Percentiles rank a stretch among this genome's conserved stretches.
Conservation (phyloP, 352 stramenopile species). For the Elongisporangium anandrum region DNA sequence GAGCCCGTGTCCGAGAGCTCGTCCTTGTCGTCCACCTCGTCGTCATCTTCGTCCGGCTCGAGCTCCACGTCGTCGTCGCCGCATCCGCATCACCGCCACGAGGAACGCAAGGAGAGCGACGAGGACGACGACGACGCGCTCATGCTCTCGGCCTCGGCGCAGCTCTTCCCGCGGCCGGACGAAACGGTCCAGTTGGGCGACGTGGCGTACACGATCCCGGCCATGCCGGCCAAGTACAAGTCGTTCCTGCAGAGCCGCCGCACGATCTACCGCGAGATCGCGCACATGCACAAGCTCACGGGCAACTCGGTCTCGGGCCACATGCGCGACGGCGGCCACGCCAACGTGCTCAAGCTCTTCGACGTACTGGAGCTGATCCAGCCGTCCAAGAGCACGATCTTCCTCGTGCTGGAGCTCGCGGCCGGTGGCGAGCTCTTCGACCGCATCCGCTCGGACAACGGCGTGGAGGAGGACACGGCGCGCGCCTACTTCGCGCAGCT, state of each 20-base stretch:
- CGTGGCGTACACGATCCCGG: slow-evolving; percentile 65
- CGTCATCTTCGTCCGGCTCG: background rate
- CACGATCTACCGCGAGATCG: slow-evolving; percentile 94
- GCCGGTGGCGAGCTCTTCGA: slow-evolving; percentile 92
- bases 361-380: slow-evolving; percentile 96
- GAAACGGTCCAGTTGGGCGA: slow-evolving; percentile 26
- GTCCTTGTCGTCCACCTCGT: background rate
- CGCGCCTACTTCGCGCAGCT: slow-evolving; percentile 88
- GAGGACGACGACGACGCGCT: background rate
- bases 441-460: slow-evolving; percentile 85
- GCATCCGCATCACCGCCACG: slow-evolving; percentile 8
- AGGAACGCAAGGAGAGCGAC: slow-evolving; percentile 9
- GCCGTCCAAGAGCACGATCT: slow-evolving; percentile 92
- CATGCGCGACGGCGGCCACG: slow-evolving; percentile 81
- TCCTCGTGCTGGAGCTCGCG: slow-evolving; percentile 91
- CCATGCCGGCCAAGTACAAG: slow-evolving; percentile 92
- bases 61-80: background rate
- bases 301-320: slow-evolving; percentile 73
- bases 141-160: slow-evolving; percentile 3
- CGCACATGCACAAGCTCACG: slow-evolving; percentile 92
- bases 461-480: slow-evolving; percentile 78
- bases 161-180: slow-evolving; percentile 10
- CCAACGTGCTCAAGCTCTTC: slow-evolving; percentile 95
- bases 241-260: slow-evolving; percentile 89
- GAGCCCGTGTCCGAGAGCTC: background rate